These are phyloP conservation scores for Baeospora myosura DNA, from an alignment of 1,284 basidiomycete genomes.

Conservation along the genomic window DNA sequence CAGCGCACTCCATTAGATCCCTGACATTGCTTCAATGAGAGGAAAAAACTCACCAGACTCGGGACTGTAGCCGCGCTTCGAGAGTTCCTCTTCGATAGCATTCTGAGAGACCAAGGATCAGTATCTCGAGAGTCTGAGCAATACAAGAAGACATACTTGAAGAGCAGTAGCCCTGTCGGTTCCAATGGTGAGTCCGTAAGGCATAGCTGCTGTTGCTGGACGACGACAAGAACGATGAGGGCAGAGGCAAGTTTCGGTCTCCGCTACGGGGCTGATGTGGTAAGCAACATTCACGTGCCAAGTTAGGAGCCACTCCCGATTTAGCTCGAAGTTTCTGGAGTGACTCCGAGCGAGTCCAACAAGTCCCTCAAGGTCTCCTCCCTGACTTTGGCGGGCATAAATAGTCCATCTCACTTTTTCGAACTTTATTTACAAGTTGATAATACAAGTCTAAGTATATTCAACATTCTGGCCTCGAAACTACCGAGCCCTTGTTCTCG, in stretches of 20 bases:
- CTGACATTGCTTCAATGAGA: constrained; percentile 6
- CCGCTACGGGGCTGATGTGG: constrained; percentile 18
- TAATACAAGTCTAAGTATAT: no score
- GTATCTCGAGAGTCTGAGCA: background rate
- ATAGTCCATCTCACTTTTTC: no score
- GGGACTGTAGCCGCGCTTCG: constrained; percentile 63
- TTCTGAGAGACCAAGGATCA: constrained; percentile 35
- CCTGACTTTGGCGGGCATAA: no score
- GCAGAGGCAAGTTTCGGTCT: constrained; percentile 18
- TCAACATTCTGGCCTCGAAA: no score
- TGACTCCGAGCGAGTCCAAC: no score
- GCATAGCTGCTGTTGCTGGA: constrained; percentile 37
- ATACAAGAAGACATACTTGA: constrained; percentile 40
- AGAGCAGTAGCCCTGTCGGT: constrained; percentile 69
- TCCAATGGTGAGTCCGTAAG: constrained; percentile 70
- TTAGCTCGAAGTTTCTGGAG: no score
- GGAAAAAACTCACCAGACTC: constrained; percentile 57
- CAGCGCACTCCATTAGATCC: constrained; percentile 10
- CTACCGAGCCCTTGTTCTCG: no score
- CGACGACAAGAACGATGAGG: constrained; percentile 11
- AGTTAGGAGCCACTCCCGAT: no score
- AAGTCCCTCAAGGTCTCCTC: no score
- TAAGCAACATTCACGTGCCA: no score
- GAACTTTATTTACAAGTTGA: no score
- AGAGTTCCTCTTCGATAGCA: constrained; percentile 78